Evolutionary conservation across 768 basidiomycete species (phyloP).

Genomic region (Scleroderma citrinum): DNA sequence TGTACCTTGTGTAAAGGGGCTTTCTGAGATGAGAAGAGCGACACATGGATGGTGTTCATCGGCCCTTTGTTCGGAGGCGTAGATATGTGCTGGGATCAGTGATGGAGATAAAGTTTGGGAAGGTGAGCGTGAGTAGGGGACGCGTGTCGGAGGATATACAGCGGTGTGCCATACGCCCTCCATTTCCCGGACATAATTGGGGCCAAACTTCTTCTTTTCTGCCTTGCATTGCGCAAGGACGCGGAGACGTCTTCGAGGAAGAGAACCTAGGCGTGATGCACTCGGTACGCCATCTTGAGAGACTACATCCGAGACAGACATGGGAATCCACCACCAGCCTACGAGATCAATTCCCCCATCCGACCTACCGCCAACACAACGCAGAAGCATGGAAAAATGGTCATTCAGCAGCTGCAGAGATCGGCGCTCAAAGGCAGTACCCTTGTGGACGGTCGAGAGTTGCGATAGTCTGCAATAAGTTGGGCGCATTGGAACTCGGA

Average conservation of each 20-base stretch:
- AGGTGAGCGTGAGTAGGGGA: not conserved
- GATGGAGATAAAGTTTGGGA: not conserved
- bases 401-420: conserved; percentile 55
- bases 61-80: not conserved
- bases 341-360: conserved; percentile 87
- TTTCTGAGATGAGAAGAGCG: conserved; percentile 78
- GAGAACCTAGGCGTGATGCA: not conserved
- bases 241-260: conserved; percentile 45
- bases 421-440: conserved; percentile 69
- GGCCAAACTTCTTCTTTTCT: conserved; percentile 73
- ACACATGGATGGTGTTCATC: conserved; percentile 26
- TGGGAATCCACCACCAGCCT: conserved; percentile 92
- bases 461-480: not conserved
- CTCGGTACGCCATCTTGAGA: not conserved
- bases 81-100: not conserved
- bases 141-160: not conserved
- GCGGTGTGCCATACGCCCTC: conserved; percentile 72
- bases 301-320: not conserved
- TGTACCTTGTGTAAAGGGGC: conserved; percentile 68
- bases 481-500: too few relatives aligned
- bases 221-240: conserved; percentile 90
- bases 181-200: conserved; percentile 80
- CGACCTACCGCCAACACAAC: conserved; percentile 75
- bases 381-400: conserved; percentile 73
- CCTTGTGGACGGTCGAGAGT: conserved; percentile 58